Base-by-base conservation (phyloP, 306 rosid genomes). In the Glycyrrhiza uralensis region DNA sequence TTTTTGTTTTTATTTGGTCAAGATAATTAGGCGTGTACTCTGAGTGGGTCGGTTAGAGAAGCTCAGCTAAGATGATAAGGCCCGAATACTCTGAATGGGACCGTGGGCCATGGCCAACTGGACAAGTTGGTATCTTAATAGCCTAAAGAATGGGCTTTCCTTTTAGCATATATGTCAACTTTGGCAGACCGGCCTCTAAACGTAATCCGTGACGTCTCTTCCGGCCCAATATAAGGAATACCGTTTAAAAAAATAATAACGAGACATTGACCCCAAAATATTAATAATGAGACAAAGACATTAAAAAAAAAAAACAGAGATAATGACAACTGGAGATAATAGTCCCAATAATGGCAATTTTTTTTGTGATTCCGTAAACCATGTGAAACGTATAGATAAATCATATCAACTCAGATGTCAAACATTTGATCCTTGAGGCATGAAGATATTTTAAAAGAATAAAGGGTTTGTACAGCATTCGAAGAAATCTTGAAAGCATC, bases 181-280 rank as follows among this genome's bases (percentile, higher is more conserved):
- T 17, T 38, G 66, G 41, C 28, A 11, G 36, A 24, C 28, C 9
- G 19, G 45, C 46, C 69, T 20, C 4, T 12, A 33, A 36, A 71
- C 51, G 77, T 32, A 71, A 70, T 11, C 61, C 68, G 39, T 71
- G 65, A 78, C 72, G 60, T 41, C 32, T 15, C 10, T 33, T 5
- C 11, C 0, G 45, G 68, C 68, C 68, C 76, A 71, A 58, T 15
- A 18, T 30, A 28, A 39, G 18, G 17, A 70, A 36, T 9, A 10
- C 24, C 4, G n/a, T 35, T 3, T n/a, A 11, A 30, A 26, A 42
- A 23, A 2, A 39, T 20, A 24, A 3, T 35, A 35, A 35, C n/a
- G n/a, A n/a, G n/a, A n/a, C 1, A 35, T 8, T 7, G 41, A 35
- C 41, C 12, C 41, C 12, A 7, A 35, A 7, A 42, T 2, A n/a